Evolutionary conservation across 768 basidiomycete genomes (phyloP).

Genomic region (Kondoa subrosea): DNA sequence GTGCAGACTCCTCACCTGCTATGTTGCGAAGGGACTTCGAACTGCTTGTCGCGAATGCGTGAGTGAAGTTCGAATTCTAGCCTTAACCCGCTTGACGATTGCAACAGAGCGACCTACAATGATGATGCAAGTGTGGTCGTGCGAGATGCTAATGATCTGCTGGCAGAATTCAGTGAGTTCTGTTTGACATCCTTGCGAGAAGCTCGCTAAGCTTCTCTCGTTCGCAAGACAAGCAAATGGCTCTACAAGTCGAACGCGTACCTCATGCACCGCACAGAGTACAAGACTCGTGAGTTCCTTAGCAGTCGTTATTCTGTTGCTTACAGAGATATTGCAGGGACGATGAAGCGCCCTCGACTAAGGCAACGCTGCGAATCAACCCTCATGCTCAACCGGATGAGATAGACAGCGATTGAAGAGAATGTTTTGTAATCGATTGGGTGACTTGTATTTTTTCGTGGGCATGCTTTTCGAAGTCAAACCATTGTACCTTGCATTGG

Average conservation of each 20-base stretch:
- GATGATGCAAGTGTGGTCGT: not conserved
- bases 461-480: not conserved
- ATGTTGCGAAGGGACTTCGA: slow-evolving; percentile 39
- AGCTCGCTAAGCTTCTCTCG: not conserved
- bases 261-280: not conserved
- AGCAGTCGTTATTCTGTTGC: not conserved
- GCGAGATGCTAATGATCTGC: slow-evolving; percentile 5
- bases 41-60: slow-evolving; percentile 81
- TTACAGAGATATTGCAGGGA: not conserved
- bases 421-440: no score
- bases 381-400: not conserved
- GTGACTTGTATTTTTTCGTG: not conserved
- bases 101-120: not conserved
- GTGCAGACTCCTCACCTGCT: not conserved
- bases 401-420: not conserved
- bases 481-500: not conserved
- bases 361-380: not conserved
- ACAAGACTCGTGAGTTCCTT: not conserved
- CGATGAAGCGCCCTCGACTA: not conserved
- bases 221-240: not conserved
- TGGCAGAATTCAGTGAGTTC: not conserved
- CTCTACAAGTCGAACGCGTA: not conserved
- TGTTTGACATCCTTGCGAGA: not conserved
- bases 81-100: not conserved
- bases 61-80: slow-evolving; percentile 26